phyloP scores from a whole-genome alignment of 169 alveolate genomes.

The Plasmodium chabaudi region DNA sequence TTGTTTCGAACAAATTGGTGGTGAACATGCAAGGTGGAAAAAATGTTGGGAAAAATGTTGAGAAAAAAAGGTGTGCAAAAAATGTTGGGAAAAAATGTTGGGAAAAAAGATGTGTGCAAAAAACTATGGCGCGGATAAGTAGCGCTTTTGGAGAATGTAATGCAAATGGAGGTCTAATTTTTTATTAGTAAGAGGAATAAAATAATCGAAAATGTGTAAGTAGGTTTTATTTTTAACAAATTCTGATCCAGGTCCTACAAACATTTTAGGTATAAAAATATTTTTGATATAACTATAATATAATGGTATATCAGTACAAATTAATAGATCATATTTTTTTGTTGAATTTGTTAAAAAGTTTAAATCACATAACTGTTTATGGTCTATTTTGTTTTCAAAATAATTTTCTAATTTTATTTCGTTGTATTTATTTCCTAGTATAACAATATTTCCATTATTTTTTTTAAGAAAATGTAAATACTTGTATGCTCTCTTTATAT shows the following conservation, averaged over 20 bases:
- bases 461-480: constrained; percentile 78
- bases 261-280: constrained; percentile 83
- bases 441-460: constrained; percentile 79
- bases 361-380: constrained; percentile 61
- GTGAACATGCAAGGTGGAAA: too few relatives aligned
- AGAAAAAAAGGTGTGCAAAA: too few relatives aligned
- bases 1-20: too few relatives aligned
- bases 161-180: constrained; percentile 57
- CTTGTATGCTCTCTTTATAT: constrained; percentile 81
- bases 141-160: constrained; percentile 55
- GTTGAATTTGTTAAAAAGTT: constrained; percentile 79
- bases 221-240: constrained; percentile 78
- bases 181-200: constrained; percentile 79
- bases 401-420: constrained; percentile 73
- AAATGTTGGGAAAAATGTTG: too few relatives aligned
- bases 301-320: constrained; percentile 83
- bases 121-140: constrained; percentile 12
- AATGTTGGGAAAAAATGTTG: too few relatives aligned
- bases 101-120: too few relatives aligned
- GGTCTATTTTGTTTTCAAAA: constrained; percentile 17
- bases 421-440: constrained; percentile 79
- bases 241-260: constrained; percentile 78
- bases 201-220: constrained; percentile 83
- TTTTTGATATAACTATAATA: constrained; percentile 80
- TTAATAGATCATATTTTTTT: constrained; percentile 77